Evolutionary conservation across 306 rosid species (phyloP).

Genomic region (Lathyrus sativus): DNA sequence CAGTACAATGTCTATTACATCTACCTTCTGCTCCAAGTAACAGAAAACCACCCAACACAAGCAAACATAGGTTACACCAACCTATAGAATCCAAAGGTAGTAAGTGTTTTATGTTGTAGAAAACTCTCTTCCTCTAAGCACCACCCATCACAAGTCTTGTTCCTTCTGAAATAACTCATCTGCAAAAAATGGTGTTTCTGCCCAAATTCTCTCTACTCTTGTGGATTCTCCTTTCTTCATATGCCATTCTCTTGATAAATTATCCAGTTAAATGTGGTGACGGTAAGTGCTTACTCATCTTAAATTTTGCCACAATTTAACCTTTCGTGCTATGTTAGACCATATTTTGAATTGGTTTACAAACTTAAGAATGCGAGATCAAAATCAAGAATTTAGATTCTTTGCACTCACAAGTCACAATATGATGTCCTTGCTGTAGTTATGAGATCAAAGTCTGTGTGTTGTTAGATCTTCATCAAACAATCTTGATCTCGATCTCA

Average conservation of each 20-base stretch:
- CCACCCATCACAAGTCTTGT: conserved; percentile 5
- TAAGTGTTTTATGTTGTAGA: conserved; percentile 15
- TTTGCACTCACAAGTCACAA: neutral
- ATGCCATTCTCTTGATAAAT: conserved; percentile 44
- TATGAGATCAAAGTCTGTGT: neutral
- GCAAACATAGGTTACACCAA: conserved; percentile 29
- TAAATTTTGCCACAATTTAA: conserved; percentile 8
- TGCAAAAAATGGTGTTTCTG: conserved; percentile 45
- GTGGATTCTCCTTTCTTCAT: conserved; percentile 47
- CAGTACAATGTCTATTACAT: conserved; percentile 35
- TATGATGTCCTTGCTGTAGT: neutral
- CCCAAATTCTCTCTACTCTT: conserved; percentile 39
- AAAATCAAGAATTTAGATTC: too few relatives aligned
- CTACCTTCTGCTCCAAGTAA: conserved; percentile 46
- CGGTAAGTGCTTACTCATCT: conserved; percentile 48
- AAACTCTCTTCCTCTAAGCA: neutral
- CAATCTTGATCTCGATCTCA: too few relatives aligned
- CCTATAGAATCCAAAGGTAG: conserved; percentile 24
- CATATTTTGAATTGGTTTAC: neutral
- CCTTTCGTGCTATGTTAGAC: neutral
- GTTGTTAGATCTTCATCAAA: too few relatives aligned
- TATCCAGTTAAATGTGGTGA: conserved; percentile 51
- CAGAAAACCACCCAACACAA: conserved; percentile 17
- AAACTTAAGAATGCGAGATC: neutral
- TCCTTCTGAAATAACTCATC: neutral